Evolutionary conservation across 495 filamentous ascomycete genomes (phyloP).

Genomic region (Penicillium dipodomyicola): DNA sequence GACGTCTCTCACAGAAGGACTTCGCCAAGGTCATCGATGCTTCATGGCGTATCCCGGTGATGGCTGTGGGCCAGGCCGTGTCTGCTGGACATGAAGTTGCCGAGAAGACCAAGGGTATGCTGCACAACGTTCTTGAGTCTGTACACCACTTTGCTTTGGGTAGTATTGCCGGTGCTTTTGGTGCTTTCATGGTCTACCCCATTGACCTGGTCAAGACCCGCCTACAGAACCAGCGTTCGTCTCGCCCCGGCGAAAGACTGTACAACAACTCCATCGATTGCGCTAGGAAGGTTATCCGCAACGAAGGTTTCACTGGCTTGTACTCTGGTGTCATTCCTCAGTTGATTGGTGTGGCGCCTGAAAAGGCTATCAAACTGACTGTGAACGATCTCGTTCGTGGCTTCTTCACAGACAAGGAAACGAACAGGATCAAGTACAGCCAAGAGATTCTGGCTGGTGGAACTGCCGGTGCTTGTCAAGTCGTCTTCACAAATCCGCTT

Average conservation of each 20-base stretch:
- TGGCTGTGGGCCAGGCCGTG: constrained; percentile 37
- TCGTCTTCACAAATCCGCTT: constrained; percentile 95
- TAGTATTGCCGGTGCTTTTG: constrained; percentile 89
- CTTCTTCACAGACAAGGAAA: constrained; percentile 71
- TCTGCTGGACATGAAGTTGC: constrained; percentile 42
- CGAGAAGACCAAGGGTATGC: constrained; percentile 51
- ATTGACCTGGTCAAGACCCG: constrained; percentile 98
- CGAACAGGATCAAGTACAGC: constrained; percentile 65
- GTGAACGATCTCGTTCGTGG: constrained; percentile 91
- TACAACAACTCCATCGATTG: constrained; percentile 98
- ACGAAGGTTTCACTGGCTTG: constrained; percentile 84
- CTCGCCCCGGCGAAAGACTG: constrained; percentile 75
- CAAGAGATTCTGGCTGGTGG: constrained; percentile 87
- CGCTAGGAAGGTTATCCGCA: constrained; percentile 82
- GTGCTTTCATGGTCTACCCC: constrained; percentile 98
- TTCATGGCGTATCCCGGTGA: constrained; percentile 71
- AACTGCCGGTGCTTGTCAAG: constrained; percentile 89
- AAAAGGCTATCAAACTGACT: constrained; percentile 98
- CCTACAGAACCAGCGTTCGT: constrained; percentile 93
- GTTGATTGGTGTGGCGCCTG: constrained; percentile 92
- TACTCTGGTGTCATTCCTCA: constrained; percentile 96
- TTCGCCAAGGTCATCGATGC: constrained; percentile 95
- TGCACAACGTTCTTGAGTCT: constrained; percentile 69
- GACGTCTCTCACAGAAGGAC: constrained; percentile 74
- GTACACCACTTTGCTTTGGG: constrained; percentile 87